Evolutionary conservation across 768 basidiomycete genomes (phyloP).

Genomic region (Auriscalpium orientale): DNA sequence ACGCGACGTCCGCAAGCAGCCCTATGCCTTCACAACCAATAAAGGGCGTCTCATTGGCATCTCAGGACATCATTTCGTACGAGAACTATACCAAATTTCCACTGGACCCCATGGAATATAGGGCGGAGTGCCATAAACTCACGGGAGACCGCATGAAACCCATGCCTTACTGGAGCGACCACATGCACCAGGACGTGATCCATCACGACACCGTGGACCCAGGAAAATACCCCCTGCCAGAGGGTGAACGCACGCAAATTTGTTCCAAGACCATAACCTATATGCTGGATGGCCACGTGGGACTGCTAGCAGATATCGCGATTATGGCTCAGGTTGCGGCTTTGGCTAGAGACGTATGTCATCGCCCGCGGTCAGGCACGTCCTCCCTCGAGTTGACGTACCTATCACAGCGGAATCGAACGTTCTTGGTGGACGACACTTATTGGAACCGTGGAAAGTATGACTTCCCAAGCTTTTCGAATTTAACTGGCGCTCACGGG

Average conservation of each 20-base stretch:
- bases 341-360: constrained; percentile 53
- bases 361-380: background rate
- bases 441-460: constrained; percentile 71
- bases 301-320: constrained; percentile 58
- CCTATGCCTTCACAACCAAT: constrained; percentile 15
- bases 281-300: constrained; percentile 59
- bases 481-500: background rate
- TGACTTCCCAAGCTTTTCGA: constrained; percentile 16
- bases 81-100: constrained; percentile 54
- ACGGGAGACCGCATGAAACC: constrained; percentile 39
- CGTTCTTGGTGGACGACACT: constrained; percentile 62
- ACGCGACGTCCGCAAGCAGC: constrained; percentile 9
- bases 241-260: constrained; percentile 16
- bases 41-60: constrained; percentile 13
- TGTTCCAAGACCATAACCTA: constrained; percentile 68
- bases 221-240: constrained; percentile 17
- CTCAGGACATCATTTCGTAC: constrained; percentile 37
- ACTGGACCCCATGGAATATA: constrained; percentile 48
- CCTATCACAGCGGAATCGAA: constrained; percentile 42
- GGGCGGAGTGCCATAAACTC: constrained; percentile 46
- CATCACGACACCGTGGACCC: constrained; percentile 21
- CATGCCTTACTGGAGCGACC: constrained; percentile 44
- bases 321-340: constrained; percentile 61
- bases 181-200: constrained; percentile 22
- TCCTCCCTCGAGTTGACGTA: background rate